Percentiles rank a stretch among this genome's conserved stretches.
Evolutionary conservation across 345 rosid genomes (phyloP).

Genomic region (Populus tremula): DNA sequence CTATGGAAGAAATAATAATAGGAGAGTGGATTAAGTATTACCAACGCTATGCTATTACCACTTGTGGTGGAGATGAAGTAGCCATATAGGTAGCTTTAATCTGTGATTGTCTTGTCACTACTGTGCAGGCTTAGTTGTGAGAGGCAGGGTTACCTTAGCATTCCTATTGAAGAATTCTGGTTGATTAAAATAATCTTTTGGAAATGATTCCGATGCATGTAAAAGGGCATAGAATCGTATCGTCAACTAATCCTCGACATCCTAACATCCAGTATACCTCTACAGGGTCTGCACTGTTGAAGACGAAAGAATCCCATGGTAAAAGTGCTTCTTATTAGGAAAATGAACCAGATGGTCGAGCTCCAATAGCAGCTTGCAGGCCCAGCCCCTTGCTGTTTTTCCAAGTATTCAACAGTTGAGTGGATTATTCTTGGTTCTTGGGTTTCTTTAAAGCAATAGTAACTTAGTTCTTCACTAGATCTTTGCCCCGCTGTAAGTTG

Average conservation of each 20-base stretch:
- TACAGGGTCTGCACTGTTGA: too few species aligned
- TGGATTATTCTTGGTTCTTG: too few species aligned
- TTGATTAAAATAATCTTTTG: not conserved
- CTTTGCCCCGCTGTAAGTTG: too few species aligned
- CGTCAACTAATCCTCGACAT: too few species aligned
- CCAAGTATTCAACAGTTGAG: not conserved
- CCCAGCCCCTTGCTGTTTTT: not conserved
- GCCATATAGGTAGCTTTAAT: not conserved
- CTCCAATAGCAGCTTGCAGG: too few species aligned
- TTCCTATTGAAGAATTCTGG: not conserved
- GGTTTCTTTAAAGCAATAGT: too few species aligned
- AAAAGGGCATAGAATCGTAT: too few species aligned
- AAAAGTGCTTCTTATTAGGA: not conserved
- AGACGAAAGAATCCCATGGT: not conserved
- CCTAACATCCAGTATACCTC: too few species aligned
- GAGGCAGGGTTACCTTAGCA: not conserved
- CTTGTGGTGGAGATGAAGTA: not conserved
- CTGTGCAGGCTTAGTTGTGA: not conserved
- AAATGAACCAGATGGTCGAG: too few species aligned
- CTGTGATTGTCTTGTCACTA: not conserved
- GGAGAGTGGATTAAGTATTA: not conserved
- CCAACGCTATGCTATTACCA: not conserved
- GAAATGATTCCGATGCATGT: too few species aligned
- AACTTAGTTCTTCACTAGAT: too few species aligned
- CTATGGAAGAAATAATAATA: not conserved